Conservation (phyloP, 108 stramenopile genomes). For the Nannochloropsis oceanica region DNA sequence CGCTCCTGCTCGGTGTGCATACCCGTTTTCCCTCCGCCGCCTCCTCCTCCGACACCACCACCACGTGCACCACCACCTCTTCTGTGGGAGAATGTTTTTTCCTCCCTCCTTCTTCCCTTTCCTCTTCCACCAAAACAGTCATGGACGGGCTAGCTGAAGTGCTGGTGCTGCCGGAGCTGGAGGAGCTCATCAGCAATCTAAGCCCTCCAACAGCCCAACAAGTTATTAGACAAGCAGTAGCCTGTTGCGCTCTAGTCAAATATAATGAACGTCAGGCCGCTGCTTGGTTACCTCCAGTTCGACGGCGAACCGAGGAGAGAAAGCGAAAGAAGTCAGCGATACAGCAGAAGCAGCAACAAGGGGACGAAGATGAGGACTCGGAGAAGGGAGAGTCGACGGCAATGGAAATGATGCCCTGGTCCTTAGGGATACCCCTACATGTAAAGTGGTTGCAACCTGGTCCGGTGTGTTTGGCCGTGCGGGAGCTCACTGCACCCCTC, state of each 20-base stretch:
- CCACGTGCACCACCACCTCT: no score
- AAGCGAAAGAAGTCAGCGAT: background rate
- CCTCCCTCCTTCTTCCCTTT: background rate
- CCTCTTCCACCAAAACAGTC: background rate
- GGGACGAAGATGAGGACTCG: background rate
- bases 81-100: no score
- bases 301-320: background rate
- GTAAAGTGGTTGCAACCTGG: background rate
- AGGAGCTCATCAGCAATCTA: background rate
- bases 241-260: background rate
- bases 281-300: background rate
- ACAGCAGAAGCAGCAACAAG: background rate
- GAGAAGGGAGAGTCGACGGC: background rate
- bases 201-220: background rate
- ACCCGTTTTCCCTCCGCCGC: background rate
- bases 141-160: background rate
- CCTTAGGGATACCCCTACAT: background rate
- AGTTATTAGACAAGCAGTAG: background rate
- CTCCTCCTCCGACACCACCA: background rate
- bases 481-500: background rate
- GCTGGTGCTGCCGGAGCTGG: background rate
- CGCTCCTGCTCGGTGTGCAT: background rate
- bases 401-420: background rate
- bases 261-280: background rate
- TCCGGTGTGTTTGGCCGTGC: background rate